Evolutionary conservation across 768 basidiomycete species (phyloP).

Genomic region (Tylopilus subfusipes): DNA sequence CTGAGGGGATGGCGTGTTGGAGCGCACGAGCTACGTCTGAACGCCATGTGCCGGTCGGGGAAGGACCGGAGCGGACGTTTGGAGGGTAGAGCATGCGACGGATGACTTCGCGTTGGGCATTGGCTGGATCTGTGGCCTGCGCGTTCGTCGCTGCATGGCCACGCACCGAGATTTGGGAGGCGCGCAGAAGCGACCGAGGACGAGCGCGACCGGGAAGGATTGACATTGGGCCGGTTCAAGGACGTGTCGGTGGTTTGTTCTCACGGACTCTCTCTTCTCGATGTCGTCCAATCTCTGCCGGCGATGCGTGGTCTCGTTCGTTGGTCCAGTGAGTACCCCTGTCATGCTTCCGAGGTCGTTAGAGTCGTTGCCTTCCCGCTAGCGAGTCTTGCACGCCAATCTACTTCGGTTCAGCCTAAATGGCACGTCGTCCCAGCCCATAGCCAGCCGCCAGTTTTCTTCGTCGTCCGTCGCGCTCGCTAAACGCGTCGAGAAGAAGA

Average conservation of each 20-base stretch:
- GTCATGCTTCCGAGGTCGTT: neutral
- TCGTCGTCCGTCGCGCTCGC: constrained; percentile 45
- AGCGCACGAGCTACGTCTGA: constrained; percentile 74
- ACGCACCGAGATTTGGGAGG: constrained; percentile 37
- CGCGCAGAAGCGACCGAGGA: constrained; percentile 21
- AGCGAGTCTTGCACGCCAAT: constrained; percentile 1
- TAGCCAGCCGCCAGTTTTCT: constrained; percentile 41
- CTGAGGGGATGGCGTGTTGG: constrained; percentile 80
- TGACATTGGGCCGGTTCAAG: constrained; percentile 33
- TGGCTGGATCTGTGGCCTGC: constrained; percentile 33
- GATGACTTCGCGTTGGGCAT: constrained; percentile 68
- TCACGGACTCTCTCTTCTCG: constrained; percentile 19
- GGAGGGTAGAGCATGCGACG: constrained; percentile 79
- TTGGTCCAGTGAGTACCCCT: constrained; percentile 15
- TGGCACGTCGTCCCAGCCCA: neutral
- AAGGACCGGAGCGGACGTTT: constrained; percentile 63
- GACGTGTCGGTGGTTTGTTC: constrained; percentile 10
- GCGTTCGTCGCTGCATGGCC: constrained; percentile 37
- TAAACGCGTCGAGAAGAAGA: constrained; percentile 49
- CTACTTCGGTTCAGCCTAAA: neutral
- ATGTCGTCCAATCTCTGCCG: constrained; percentile 27
- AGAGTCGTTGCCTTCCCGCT: constrained; percentile 46
- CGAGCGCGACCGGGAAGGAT: constrained; percentile 27
- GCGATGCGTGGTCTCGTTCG: constrained; percentile 20
- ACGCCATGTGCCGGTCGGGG: constrained; percentile 82